These are phyloP conservation scores for Ascochyta koolunga DNA, from an alignment of 2,329 filamentous ascomycete genomes.

Conservation along the genomic window DNA sequence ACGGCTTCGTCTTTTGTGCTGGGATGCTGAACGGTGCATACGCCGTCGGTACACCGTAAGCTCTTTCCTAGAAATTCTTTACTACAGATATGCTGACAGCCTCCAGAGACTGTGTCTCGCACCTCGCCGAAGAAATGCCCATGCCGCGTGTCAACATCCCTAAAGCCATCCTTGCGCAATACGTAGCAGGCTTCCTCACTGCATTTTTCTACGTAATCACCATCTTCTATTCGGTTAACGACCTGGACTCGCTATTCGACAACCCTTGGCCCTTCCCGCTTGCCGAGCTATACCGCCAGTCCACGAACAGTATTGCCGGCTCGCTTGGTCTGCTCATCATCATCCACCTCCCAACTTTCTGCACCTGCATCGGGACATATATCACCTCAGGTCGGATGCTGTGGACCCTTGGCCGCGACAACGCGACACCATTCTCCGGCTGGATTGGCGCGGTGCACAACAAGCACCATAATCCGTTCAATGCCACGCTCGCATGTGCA, in stretches of 20 bases:
- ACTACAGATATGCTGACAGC: neutral
- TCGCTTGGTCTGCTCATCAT: constrained; percentile 57
- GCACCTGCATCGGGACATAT: constrained; percentile 62
- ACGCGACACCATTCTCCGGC: constrained; percentile 60
- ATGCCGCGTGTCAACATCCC: constrained; percentile 48
- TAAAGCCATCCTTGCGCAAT: constrained; percentile 49
- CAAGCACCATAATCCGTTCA: constrained; percentile 59
- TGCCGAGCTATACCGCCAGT: constrained; percentile 67
- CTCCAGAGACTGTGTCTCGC: constrained; percentile 64
- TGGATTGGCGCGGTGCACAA: constrained; percentile 57
- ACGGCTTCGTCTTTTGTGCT: constrained; percentile 68
- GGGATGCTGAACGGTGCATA: constrained; percentile 74
- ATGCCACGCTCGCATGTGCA: constrained; percentile 60
- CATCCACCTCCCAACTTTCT: constrained; percentile 59
- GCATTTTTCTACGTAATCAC: constrained; percentile 48
- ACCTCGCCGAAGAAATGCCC: constrained; percentile 63
- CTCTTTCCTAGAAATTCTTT: neutral
- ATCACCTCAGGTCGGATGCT: constrained; percentile 67
- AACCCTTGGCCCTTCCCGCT: constrained; percentile 64
- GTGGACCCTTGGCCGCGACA: constrained; percentile 66
- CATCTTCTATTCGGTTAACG: constrained; percentile 63
- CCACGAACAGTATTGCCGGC: constrained; percentile 49
- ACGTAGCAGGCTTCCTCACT: constrained; percentile 45
- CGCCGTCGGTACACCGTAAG: constrained; percentile 65
- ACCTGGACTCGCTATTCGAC: constrained; percentile 61